These are phyloP conservation scores for Exophiala sideris DNA, from an alignment of 2,329 filamentous ascomycete species.

Conservation along the genomic window DNA sequence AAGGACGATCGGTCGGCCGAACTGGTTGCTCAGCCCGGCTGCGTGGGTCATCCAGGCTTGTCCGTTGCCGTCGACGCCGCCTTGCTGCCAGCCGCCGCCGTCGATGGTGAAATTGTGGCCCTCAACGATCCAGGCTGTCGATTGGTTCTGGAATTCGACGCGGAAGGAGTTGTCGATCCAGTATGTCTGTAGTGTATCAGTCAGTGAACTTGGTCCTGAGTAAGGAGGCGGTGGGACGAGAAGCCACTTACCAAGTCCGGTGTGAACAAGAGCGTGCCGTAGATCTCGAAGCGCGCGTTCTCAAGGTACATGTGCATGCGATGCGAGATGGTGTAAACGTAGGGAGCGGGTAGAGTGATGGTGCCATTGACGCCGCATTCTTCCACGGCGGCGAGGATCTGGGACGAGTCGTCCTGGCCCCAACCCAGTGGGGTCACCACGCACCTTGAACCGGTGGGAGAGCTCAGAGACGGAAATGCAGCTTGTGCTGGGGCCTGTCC, in stretches of 20 bases:
- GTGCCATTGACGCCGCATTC: slow-evolving; percentile 5
- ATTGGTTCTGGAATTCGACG: slow-evolving; percentile 8
- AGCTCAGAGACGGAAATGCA: neutral
- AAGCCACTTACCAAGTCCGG: neutral
- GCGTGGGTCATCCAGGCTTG: slow-evolving; percentile 8
- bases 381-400: slow-evolving; percentile 5
- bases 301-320: slow-evolving; percentile 7
- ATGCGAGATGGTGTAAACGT: slow-evolving; percentile 1
- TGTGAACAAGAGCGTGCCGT: slow-evolving; percentile 1
- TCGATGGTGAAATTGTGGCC: slow-evolving; percentile 2
- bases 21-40: slow-evolving; percentile 5
- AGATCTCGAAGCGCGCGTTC: slow-evolving; percentile 3
- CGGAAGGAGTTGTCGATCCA: slow-evolving; percentile 10
- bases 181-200: neutral
- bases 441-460: neutral
- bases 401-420: slow-evolving; percentile 7
- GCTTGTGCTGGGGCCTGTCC: neutral
- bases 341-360: slow-evolving; percentile 4
- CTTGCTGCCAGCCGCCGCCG: slow-evolving; percentile 1
- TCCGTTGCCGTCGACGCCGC: slow-evolving; percentile 2
- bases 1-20: slow-evolving; percentile 1
- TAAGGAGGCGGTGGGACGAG: too few species aligned
- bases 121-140: slow-evolving; percentile 5
- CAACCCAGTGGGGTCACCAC: slow-evolving; percentile 3
- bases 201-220: too few species aligned